Evolutionary conservation across 768 basidiomycete species (phyloP), one percentile per base, ranked within the genome.

Genomic region (Lactarius hengduanensis): DNA sequence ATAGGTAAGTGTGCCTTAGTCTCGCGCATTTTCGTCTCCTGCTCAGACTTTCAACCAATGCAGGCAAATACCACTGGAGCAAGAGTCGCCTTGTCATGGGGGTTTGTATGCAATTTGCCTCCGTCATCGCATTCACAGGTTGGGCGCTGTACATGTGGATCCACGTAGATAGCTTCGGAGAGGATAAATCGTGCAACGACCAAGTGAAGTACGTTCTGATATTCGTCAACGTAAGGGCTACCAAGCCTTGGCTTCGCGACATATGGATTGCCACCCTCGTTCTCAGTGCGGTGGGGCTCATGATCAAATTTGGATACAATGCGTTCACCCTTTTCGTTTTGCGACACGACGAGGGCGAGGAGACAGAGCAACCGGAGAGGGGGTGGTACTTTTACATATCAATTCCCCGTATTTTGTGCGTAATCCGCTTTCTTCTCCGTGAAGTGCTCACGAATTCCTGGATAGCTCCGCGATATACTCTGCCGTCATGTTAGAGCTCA

Each of bases 21-120:
- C 8, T 18, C 43, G 15, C 7, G 2, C 22, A 22, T 16, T 20
- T 41, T 11, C 41, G 30, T 22, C 59, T 38, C 43, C 16, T n/a
- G 2, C 47, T 66, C 28, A 53, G 11, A 10, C 45, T 0, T 50
- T 13, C 16, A 7, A 34, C 20, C 13, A 18, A n/a, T 45, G 32
- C 16, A 69, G 68, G 68, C 5, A 69, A 69, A 63, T 68, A 69
- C 50, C 40, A 50, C 32, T 61, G 61, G 60, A 62, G 18, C 16
- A 67, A 2, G 30, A 18, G 60, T n/a, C 66, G 68, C 41, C 13
- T 69, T 36, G 16, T 26, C 38, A 62, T 63, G 26, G 57, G 59
- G 16, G 22, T 69, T 26, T 5, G 67, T 11, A 2, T 62, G 0
- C 61, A 66, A 9, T 59, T 58, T 11, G 20, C 30, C 9, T 45